Evolutionary conservation across 1,284 basidiomycete genomes (phyloP), one percentile per base, ranked within the genome.

Genomic region (Puccinia coronata): DNA sequence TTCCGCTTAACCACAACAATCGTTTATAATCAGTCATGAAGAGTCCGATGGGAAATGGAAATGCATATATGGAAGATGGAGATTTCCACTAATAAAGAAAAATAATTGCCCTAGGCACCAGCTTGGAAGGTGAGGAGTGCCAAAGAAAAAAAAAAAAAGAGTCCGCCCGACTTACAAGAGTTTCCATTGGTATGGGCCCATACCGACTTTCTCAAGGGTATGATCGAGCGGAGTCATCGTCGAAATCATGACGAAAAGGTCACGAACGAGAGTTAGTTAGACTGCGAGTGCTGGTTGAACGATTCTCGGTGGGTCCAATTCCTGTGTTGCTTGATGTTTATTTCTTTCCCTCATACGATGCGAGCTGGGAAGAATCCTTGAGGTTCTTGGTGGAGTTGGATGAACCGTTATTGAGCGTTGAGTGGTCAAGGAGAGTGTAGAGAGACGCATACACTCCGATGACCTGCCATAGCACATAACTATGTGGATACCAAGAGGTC

Each of bases 121-220:
- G 31, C n/a, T 51, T 71, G 47, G 1, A 28, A 47, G 16, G 47
- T 43, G 23, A 14, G 28, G 47, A 53, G 14, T n/a, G n/a, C n/a
- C n/a, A 53, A 25, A 39, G 20, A 28, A 41, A 53, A 71, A 49
- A 11, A 8, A 31, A 5, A n/a, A n/a, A n/a, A n/a, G n/a, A n/a
- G n/a, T n/a, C n/a, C n/a, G n/a, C n/a, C n/a, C n/a, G n/a, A n/a
- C n/a, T n/a, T 31, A 70, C 76, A 79, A 70, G 55, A 79, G 51
- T 43, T 79, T 79, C 65, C 65, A 71, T 72, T 80, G 78, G 23
- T 80, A 80, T n/a, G n/a, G 18, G n/a, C 78, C 78, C 67, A 80
- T 71, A 18, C 78, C 78, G 4, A 80, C 36, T 25, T 71, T 72
- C 49, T 80, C 78, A 14, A 80, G 39, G 18, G 69, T 80, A 20